phyloP scores from a whole-genome alignment of 306 rosid genomes.

The Quercus variabilis region DNA sequence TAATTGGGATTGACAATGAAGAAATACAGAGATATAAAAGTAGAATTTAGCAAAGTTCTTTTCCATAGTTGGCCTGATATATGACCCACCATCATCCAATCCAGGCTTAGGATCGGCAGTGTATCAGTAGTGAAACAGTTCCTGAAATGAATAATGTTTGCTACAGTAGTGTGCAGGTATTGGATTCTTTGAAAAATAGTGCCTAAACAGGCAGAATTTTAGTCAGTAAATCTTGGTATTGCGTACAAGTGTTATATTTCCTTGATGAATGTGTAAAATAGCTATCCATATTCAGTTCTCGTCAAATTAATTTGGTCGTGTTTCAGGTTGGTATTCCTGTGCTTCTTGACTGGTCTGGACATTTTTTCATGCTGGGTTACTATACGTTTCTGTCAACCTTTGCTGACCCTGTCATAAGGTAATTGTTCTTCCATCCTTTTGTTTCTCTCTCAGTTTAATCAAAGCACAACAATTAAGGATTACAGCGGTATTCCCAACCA shows the following conservation, averaged over 20 bases:
- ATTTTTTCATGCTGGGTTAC: slow-evolving; percentile 75
- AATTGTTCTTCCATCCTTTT: slow-evolving; percentile 4
- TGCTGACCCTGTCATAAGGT: slow-evolving; percentile 80
- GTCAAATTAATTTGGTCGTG: slow-evolving; percentile 2
- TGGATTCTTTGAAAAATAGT: neutral
- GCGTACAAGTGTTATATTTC: neutral
- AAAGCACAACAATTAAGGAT: neutral
- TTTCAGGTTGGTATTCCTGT: slow-evolving; percentile 84
- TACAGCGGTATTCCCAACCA: neutral
- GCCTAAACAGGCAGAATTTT: neutral
- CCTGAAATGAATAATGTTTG: neutral
- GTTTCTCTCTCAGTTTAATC: neutral
- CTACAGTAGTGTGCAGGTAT: neutral
- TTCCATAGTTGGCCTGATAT: neutral
- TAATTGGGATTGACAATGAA: neutral
- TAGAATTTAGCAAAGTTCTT: neutral
- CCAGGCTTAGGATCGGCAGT: neutral
- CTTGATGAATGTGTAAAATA: neutral
- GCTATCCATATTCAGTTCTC: neutral
- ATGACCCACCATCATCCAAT: neutral
- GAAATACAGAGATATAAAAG: neutral
- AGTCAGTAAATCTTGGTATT: neutral
- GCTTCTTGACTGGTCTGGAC: slow-evolving; percentile 81
- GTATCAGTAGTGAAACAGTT: neutral
- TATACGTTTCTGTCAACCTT: slow-evolving; percentile 70